phyloP scores from a whole-genome alignment of 2,329 filamentous ascomycete genomes.

The Venturia pyrina region DNA sequence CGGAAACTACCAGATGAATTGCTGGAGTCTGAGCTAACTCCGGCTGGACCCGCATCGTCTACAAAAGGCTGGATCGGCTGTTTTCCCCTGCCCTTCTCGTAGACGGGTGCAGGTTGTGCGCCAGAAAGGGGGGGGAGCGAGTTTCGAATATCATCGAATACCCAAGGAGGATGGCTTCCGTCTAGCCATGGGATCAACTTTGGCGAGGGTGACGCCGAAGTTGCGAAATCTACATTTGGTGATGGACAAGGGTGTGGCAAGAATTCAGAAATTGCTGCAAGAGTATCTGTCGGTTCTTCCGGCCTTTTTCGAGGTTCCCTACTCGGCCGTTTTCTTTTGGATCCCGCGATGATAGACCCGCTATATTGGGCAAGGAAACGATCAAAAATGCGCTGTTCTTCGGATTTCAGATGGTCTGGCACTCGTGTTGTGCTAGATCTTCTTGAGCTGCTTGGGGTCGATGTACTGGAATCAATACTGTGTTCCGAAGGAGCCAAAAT shows the following conservation, averaged over 20 bases:
- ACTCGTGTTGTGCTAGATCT: not conserved
- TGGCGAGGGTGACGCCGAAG: not conserved
- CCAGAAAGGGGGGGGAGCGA: not conserved
- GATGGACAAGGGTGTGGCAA: not conserved
- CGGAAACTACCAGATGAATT: conserved; percentile 10
- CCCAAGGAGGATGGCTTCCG: not conserved
- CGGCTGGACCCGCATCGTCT: not conserved
- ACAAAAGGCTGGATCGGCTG: not conserved
- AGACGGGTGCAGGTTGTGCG: not conserved
- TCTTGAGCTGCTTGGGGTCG: not conserved
- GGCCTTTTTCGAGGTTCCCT: not conserved
- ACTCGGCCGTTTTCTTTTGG: conserved; percentile 8
- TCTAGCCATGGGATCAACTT: not conserved
- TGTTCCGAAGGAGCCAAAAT: not conserved
- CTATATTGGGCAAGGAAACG: conserved; percentile 7
- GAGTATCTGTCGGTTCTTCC: not conserved
- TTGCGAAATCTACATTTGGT: not conserved
- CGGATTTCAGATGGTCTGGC: conserved; percentile 2
- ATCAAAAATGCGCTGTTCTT: conserved; percentile 8
- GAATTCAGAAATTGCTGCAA: not conserved
- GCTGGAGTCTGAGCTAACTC: not conserved
- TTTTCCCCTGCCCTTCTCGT: not conserved
- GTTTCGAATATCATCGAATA: conserved; percentile 1
- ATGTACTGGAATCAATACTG: not conserved
- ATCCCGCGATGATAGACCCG: not conserved